phyloP scores from a whole-genome alignment of 2,329 filamentous ascomycete species.

The Xylaria sp. region DNA sequence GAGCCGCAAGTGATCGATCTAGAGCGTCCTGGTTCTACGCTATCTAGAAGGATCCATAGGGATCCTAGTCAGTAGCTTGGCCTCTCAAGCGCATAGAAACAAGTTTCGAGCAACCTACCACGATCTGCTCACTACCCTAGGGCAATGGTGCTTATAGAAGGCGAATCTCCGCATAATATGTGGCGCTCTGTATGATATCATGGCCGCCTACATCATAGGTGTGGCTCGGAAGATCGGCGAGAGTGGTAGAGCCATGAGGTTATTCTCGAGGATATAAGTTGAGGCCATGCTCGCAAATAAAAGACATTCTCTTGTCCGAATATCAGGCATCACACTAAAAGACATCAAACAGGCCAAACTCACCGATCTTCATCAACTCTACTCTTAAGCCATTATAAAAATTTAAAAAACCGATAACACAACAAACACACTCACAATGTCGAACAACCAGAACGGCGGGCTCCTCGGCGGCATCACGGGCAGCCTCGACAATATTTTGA shows the following conservation, averaged over 20 bases:
- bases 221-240: slow-evolving; percentile 21
- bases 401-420: slow-evolving; percentile 16
- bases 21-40: not conserved
- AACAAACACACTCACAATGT: slow-evolving; percentile 35
- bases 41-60: slow-evolving; percentile 2
- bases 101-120: slow-evolving; percentile 37
- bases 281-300: slow-evolving; percentile 3
- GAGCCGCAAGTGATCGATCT: slow-evolving; percentile 24
- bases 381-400: not conserved
- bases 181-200: slow-evolving; percentile 30
- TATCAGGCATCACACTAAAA: slow-evolving; percentile 1
- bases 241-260: slow-evolving; percentile 6
- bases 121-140: not conserved
- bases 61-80: slow-evolving; percentile 11
- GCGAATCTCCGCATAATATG: slow-evolving; percentile 5
- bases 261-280: slow-evolving; percentile 25
- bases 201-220: slow-evolving; percentile 25
- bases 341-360: not conserved
- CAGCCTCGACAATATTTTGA: slow-evolving; percentile 43
- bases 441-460: slow-evolving; percentile 42
- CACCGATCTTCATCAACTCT: not conserved
- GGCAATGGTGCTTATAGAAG: slow-evolving; percentile 5
- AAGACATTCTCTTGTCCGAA: not conserved
- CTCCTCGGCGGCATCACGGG: slow-evolving; percentile 43
- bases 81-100: slow-evolving; percentile 30